These are phyloP conservation scores for Plasmodium cynomolgi DNA, from an alignment of 169 alveolate genomes.

Conservation along the genomic window DNA sequence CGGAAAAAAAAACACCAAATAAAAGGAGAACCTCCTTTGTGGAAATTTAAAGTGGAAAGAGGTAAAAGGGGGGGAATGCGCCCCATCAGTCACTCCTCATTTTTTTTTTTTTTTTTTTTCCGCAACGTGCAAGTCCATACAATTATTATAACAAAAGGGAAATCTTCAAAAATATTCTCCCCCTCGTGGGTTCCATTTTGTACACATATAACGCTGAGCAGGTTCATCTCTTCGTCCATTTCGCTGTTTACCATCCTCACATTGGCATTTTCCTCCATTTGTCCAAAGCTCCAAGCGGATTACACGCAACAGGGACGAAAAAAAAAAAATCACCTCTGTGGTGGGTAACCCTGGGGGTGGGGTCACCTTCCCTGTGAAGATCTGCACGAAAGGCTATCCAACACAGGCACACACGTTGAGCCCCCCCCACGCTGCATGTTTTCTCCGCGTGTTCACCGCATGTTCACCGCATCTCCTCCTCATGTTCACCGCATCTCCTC, in stretches of 20 bases:
- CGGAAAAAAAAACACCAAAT: neutral
- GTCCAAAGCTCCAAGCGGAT: neutral
- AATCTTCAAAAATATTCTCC: neutral
- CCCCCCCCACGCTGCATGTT: neutral
- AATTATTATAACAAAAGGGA: neutral
- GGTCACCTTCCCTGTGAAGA: neutral
- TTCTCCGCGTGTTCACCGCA: too few species aligned
- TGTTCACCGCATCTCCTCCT: too few species aligned
- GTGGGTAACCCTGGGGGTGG: neutral
- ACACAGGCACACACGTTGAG: neutral
- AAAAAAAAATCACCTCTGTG: neutral
- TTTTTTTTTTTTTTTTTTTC: neutral
- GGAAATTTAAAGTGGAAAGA: neutral
- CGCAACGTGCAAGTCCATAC: neutral
- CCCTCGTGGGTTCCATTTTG: neutral
- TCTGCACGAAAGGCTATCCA: neutral
- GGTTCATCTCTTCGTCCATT: neutral
- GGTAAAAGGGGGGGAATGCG: neutral
- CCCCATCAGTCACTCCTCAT: neutral
- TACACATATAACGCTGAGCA: neutral
- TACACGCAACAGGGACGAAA: neutral
- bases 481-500: too few species aligned
- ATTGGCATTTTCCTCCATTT: neutral
- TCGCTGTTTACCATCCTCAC: neutral
- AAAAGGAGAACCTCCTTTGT: neutral